Percentiles rank a stretch among this genome's conserved stretches.
phyloP scores from a whole-genome alignment of 192 early-diverging fungal species.

The Coemansia sp. region DNA sequence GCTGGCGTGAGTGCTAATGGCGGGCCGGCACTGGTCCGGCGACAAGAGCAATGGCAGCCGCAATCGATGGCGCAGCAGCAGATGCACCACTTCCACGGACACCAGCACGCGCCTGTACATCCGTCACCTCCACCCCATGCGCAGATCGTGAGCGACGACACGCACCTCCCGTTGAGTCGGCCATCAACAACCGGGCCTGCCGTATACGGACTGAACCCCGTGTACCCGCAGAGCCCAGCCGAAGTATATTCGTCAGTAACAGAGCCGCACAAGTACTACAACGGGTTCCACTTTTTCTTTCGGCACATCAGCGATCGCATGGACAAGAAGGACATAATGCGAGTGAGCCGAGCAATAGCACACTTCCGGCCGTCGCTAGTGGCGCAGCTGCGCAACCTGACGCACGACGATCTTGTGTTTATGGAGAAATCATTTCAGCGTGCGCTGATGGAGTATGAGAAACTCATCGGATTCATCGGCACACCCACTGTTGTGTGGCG shows the following conservation, averaged over 20 bases:
- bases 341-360: conserved; percentile 85
- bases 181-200: conserved; percentile 49
- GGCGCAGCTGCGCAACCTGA: conserved; percentile 91
- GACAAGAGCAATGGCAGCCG: conserved; percentile 33
- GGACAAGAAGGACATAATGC: conserved; percentile 84
- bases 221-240: conserved; percentile 43
- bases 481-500: conserved; percentile 97
- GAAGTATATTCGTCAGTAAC: conserved; percentile 80
- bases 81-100: background rate
- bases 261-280: conserved; percentile 87
- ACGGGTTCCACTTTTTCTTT: conserved; percentile 92
- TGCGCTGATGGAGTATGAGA: conserved; percentile 92
- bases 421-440: conserved; percentile 97
- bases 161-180: conserved; percentile 35
- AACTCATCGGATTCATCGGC: conserved; percentile 92
- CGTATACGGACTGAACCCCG: conserved; percentile 53
- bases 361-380: conserved; percentile 92
- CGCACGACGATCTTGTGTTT: conserved; percentile 91
- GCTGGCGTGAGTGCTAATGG: conserved; percentile 7
- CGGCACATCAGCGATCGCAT: conserved; percentile 83
- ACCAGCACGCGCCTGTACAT: conserved; percentile 15
- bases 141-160: conserved; percentile 28
- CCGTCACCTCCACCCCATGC: conserved; percentile 28
- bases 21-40: conserved; percentile 12
- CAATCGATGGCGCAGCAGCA: conserved; percentile 15